These are phyloP conservation scores for Lachnellula hyalina DNA, from an alignment of 2,329 filamentous ascomycete species.

Conservation along the genomic window DNA sequence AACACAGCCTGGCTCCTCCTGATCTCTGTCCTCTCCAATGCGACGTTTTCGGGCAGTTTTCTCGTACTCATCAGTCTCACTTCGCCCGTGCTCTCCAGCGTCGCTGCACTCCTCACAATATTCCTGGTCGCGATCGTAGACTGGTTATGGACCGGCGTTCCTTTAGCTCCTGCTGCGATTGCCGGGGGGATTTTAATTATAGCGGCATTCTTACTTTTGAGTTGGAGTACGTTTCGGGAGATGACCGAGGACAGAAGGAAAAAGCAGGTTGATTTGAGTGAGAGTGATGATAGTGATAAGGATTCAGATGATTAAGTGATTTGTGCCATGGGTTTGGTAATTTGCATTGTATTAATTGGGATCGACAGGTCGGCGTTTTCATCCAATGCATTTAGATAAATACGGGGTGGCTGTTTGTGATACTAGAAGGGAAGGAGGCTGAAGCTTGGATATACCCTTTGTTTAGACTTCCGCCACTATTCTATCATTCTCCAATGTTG, in stretches of 20 bases:
- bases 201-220: slow-evolving; percentile 77
- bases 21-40: slow-evolving; percentile 80
- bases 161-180: slow-evolving; percentile 69
- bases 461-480: no score
- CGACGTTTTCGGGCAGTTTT: slow-evolving; percentile 88
- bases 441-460: no score
- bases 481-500: no score
- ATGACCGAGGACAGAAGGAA: slow-evolving; percentile 78
- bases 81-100: slow-evolving; percentile 84
- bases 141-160: slow-evolving; percentile 75
- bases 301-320: no score
- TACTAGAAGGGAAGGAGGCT: no score
- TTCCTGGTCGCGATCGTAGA: slow-evolving; percentile 93
- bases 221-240: slow-evolving; percentile 88
- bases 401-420: no score
- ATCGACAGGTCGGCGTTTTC: no score
- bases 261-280: slow-evolving; percentile 40
- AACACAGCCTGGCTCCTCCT: slow-evolving; percentile 74
- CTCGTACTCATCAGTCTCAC: slow-evolving; percentile 89
- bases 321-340: no score
- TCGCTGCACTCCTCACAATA: slow-evolving; percentile 90
- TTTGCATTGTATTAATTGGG: no score
- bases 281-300: slow-evolving; percentile 37
- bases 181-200: slow-evolving; percentile 84
- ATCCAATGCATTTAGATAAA: no score